Evolutionary conservation across 2,329 filamentous ascomycete genomes (phyloP).

Genomic region (Xylaria sp.): DNA sequence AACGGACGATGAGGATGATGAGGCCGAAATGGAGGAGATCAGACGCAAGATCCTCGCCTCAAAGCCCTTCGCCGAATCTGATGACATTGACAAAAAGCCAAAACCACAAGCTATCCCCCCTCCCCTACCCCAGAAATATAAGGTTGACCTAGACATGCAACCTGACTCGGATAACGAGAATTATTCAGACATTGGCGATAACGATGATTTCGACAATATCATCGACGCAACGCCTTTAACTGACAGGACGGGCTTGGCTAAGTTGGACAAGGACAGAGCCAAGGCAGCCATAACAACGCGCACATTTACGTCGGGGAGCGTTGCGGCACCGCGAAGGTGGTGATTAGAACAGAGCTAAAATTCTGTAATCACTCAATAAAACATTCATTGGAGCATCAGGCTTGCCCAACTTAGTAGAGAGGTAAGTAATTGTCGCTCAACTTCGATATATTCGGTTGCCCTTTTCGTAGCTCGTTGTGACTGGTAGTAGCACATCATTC

Average conservation of each 20-base stretch:
- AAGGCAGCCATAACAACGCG: conserved; percentile 54
- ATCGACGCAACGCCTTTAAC: conserved; percentile 90
- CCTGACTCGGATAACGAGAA: conserved; percentile 72
- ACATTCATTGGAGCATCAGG: background rate
- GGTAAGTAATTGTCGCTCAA: conserved; percentile 8
- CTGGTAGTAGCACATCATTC: too few relatives aligned
- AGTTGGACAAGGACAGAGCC: conserved; percentile 61
- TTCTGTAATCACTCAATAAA: background rate
- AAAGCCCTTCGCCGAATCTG: conserved; percentile 78
- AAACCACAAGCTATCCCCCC: conserved; percentile 68
- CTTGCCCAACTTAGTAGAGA: background rate
- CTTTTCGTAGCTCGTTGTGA: background rate
- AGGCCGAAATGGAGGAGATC: conserved; percentile 85
- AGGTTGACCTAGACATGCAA: conserved; percentile 69
- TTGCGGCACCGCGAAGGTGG: conserved; percentile 56
- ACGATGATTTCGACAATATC: conserved; percentile 89
- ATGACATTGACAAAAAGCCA: conserved; percentile 54
- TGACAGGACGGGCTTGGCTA: conserved; percentile 74
- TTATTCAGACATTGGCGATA: conserved; percentile 58
- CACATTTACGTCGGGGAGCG: conserved; percentile 57
- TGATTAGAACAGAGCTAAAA: conserved; percentile 35
- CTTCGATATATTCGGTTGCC: background rate
- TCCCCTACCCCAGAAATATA: conserved; percentile 55
- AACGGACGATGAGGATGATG: conserved; percentile 77
- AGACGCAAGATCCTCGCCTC: conserved; percentile 88